Percentiles rank a stretch among this genome's conserved stretches.
Conservation (phyloP, 202 grass and related monocot genomes). For the Saccharum hybrid region DNA sequence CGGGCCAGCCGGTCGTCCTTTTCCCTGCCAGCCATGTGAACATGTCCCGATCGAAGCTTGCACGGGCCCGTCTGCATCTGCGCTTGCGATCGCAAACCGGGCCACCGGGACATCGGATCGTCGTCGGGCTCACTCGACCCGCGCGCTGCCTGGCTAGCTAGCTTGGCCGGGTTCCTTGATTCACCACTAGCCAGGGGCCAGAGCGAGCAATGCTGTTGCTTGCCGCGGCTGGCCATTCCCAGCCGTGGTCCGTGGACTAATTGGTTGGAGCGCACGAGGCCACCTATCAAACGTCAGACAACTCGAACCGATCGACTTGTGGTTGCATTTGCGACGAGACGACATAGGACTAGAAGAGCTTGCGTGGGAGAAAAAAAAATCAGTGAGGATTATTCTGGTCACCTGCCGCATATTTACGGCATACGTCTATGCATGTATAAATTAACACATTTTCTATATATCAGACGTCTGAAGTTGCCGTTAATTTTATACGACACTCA, state of each 20-base stretch:
- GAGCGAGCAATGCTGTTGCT: neutral
- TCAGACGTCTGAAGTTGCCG: no score
- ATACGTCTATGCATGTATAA: no score
- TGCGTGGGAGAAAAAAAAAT: neutral
- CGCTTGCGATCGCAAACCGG: neutral
- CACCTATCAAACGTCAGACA: neutral
- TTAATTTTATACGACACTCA: no score
- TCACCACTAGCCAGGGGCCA: neutral
- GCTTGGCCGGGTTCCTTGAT: neutral
- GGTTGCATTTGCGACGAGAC: no score
- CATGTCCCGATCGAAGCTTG: neutral
- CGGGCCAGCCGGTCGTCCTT: neutral
- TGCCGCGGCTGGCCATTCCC: neutral
- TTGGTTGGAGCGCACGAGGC: slow-evolving; percentile 9
- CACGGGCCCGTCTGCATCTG: neutral
- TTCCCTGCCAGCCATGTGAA: neutral
- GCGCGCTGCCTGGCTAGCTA: no score
- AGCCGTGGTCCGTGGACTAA: neutral
- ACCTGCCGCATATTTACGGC: no score
- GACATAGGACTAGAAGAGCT: neutral
- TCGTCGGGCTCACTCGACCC: no score
- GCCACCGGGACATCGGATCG: neutral
- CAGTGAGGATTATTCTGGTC: no score
- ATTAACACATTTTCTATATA: no score
- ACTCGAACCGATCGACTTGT: slow-evolving; percentile 1